Conservation (phyloP, 2,329 filamentous ascomycete species). For the Pyrenophora seminiperda region DNA sequence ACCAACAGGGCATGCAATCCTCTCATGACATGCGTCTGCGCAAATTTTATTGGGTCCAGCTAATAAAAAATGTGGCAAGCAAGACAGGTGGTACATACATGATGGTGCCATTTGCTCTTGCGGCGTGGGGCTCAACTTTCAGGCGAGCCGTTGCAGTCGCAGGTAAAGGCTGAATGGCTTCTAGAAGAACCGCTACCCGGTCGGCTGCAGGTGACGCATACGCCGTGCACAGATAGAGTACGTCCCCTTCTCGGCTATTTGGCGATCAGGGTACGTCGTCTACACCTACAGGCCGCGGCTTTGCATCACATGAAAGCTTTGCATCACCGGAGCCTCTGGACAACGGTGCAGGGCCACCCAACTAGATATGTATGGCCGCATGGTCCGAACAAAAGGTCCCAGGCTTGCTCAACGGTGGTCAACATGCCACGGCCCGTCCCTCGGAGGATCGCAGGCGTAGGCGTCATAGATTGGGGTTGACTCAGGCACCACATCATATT, state of each 20-base stretch:
- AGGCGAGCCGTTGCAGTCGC: conserved; percentile 18
- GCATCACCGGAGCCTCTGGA: neutral
- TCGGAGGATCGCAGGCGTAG: conserved; percentile 29
- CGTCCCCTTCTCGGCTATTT: conserved; percentile 43
- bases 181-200: conserved; percentile 34
- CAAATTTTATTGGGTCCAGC: neutral
- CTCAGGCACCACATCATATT: conserved; percentile 5
- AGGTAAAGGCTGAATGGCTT: conserved; percentile 29
- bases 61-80: neutral
- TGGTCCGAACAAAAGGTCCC: neutral
- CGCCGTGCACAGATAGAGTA: conserved; percentile 32
- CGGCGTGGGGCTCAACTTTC: conserved; percentile 18
- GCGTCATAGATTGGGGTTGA: conserved; percentile 2
- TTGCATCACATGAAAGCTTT: conserved; percentile 39
- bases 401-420: conserved; percentile 12
- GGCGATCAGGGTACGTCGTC: conserved; percentile 31
- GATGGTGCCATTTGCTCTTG: conserved; percentile 2
- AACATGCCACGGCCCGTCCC: conserved; percentile 38
- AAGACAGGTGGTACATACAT: neutral
- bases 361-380: neutral
- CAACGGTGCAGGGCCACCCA: neutral
- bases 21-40: conserved; percentile 11
- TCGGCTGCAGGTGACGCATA: conserved; percentile 29
- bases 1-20: conserved; percentile 12
- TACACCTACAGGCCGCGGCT: conserved; percentile 18